phyloP scores from a whole-genome alignment of 768 basidiomycete genomes.

The Hygrophorus pudorinus region DNA sequence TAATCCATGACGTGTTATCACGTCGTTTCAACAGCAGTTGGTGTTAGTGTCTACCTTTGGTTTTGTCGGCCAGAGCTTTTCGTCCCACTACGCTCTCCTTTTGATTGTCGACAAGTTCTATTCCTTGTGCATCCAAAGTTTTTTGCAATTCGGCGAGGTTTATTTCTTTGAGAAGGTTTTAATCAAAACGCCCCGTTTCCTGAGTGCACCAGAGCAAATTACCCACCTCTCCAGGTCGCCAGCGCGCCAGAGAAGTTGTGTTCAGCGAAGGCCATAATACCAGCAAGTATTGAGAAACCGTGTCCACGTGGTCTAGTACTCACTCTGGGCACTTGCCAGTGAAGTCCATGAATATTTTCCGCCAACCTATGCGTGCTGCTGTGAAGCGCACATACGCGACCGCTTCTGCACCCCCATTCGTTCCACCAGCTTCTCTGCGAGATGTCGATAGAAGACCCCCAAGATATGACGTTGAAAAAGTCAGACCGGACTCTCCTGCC shows the following conservation, averaged over 20 bases:
- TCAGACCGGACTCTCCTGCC: conserved; percentile 52
- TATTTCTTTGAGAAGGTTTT: conserved; percentile 46
- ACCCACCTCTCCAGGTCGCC: conserved; percentile 82
- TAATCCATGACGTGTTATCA: conserved; percentile 19
- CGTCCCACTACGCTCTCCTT: conserved; percentile 93
- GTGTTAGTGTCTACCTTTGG: conserved; percentile 62
- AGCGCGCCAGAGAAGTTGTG: conserved; percentile 91
- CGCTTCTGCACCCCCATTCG: conserved; percentile 3
- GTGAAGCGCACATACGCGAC: no score
- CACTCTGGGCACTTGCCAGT: no score
- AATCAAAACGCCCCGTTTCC: background rate
- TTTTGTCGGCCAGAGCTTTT: conserved; percentile 91
- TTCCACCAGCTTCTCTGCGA: conserved; percentile 7
- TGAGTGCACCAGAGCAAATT: background rate
- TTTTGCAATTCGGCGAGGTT: conserved; percentile 87
- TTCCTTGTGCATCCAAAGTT: conserved; percentile 82
- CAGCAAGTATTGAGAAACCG: conserved; percentile 5
- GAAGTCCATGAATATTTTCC: conserved; percentile 8
- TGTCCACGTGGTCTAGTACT: conserved; percentile 8
- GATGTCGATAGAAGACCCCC: conserved; percentile 4
- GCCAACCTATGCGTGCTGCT: background rate
- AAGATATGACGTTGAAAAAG: background rate
- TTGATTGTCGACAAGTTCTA: conserved; percentile 97
- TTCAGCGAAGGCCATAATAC: conserved; percentile 23
- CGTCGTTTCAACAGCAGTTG: background rate